These are phyloP conservation scores for Entoloma clypeatum DNA, from an alignment of 1,284 basidiomycete genomes.

Conservation along the genomic window DNA sequence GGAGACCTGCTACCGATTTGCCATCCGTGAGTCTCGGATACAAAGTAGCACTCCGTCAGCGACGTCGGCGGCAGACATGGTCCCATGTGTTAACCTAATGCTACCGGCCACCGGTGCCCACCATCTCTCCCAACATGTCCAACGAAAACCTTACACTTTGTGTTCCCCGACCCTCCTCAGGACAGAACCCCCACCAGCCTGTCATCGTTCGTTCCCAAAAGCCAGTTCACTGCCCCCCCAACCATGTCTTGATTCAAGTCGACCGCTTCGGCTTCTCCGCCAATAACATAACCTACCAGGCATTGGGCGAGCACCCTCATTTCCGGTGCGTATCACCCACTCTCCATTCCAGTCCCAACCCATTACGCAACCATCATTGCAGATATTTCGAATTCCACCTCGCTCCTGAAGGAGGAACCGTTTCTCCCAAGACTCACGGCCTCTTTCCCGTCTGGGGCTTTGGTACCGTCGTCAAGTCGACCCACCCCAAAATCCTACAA, in stretches of 20 bases:
- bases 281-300: constrained; percentile 60
- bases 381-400: constrained; percentile 66
- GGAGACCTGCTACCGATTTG: no score
- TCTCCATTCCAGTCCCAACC: not conserved
- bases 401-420: constrained; percentile 34
- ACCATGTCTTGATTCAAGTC: constrained; percentile 53
- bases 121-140: constrained; percentile 10
- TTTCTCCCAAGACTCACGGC: constrained; percentile 49
- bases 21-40: not conserved
- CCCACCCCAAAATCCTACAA: constrained; percentile 39
- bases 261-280: constrained; percentile 64
- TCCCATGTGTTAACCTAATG: no score
- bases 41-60: no score
- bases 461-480: constrained; percentile 48
- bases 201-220: constrained; percentile 28
- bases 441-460: constrained; percentile 68
- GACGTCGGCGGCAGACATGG: no score
- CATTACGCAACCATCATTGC: not conserved
- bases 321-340: constrained; percentile 41
- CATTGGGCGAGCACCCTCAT: constrained; percentile 57
- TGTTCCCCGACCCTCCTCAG: constrained; percentile 32
- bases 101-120: no score
- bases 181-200: constrained; percentile 23
- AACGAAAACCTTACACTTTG: constrained; percentile 32
- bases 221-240: constrained; percentile 31